Percentiles rank a stretch among this genome's conserved stretches.
Conservation (phyloP, 2,329 filamentous ascomycete species). For the Botrytis tulipae region DNA sequence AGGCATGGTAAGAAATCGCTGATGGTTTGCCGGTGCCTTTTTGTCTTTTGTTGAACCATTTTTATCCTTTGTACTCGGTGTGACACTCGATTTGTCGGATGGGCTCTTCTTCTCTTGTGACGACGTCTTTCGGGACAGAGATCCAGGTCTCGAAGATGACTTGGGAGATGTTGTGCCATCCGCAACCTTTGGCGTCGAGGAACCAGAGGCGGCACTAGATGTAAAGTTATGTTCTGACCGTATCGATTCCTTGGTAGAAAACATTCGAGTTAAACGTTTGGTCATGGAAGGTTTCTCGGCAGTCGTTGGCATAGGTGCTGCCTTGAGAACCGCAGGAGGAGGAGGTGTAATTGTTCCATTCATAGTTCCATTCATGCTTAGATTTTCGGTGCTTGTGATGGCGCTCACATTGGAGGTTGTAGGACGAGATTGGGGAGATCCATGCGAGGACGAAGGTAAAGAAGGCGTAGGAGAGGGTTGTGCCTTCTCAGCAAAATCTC, state of each 20-base stretch:
- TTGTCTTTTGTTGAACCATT: conserved; percentile 33
- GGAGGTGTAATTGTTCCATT: conserved; percentile 38
- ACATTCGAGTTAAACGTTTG: conserved; percentile 64
- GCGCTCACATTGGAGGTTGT: conserved; percentile 30
- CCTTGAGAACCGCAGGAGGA: conserved; percentile 31
- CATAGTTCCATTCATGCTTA: conserved; percentile 32
- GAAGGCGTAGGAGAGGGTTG: conserved; percentile 33
- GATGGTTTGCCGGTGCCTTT: conserved; percentile 29
- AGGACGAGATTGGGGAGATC: conserved; percentile 33
- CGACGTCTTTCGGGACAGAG: conserved; percentile 47
- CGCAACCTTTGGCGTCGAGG: conserved; percentile 36
- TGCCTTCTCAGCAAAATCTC: conserved; percentile 30
- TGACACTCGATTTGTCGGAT: conserved; percentile 23
- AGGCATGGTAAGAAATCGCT: conserved; percentile 52
- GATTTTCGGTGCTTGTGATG: conserved; percentile 33
- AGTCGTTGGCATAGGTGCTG: conserved; percentile 25
- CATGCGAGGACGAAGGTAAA: conserved; percentile 31
- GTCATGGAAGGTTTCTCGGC: conserved; percentile 60
- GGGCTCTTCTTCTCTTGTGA: conserved; percentile 43
- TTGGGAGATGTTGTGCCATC: conserved; percentile 28
- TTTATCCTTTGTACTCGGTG: conserved; percentile 30
- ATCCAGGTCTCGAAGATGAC: conserved; percentile 40
- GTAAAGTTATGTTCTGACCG: conserved; percentile 32
- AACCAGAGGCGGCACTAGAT: conserved; percentile 36
- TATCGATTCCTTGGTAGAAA: conserved; percentile 55